Conservation (phyloP, 2,329 filamentous ascomycete species). For the Lachnum nothofagi region DNA sequence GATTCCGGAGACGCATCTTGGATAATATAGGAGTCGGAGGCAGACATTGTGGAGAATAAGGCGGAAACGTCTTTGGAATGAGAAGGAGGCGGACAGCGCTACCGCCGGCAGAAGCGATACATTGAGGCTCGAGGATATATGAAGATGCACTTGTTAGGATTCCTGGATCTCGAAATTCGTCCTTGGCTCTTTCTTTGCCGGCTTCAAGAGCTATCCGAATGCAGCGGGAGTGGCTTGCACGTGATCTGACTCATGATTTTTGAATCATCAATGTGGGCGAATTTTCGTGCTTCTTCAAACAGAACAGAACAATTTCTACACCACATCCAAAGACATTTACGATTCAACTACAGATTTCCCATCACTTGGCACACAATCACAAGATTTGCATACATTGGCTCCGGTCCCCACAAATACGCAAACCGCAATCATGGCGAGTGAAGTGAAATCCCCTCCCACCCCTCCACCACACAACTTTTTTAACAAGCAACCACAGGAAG, state of each 20-base stretch:
- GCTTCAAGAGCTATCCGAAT: not conserved
- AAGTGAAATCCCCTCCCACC: slow-evolving; percentile 27
- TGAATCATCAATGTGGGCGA: not conserved
- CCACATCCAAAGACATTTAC: not conserved
- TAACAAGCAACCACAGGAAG: slow-evolving; percentile 24
- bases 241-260: not conserved
- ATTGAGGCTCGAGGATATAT: slow-evolving; percentile 19
- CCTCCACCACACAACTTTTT: slow-evolving; percentile 21
- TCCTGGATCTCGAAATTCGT: not conserved
- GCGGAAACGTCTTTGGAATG: not conserved
- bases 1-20: slow-evolving; percentile 41
- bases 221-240: not conserved
- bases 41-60: slow-evolving; percentile 25
- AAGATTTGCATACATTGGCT: not conserved
- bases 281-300: not conserved
- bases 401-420: slow-evolving; percentile 9
- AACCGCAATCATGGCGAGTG: slow-evolving; percentile 49
- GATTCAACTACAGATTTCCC: not conserved
- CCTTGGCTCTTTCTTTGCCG: too few species aligned
- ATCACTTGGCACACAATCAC: not conserved
- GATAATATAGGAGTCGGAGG: slow-evolving; percentile 28
- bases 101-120: slow-evolving; percentile 25
- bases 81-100: slow-evolving; percentile 24
- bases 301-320: too few species aligned
- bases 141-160: not conserved